Conservation (phyloP, 768 basidiomycete species). For the Mycena vitilis region DNA sequence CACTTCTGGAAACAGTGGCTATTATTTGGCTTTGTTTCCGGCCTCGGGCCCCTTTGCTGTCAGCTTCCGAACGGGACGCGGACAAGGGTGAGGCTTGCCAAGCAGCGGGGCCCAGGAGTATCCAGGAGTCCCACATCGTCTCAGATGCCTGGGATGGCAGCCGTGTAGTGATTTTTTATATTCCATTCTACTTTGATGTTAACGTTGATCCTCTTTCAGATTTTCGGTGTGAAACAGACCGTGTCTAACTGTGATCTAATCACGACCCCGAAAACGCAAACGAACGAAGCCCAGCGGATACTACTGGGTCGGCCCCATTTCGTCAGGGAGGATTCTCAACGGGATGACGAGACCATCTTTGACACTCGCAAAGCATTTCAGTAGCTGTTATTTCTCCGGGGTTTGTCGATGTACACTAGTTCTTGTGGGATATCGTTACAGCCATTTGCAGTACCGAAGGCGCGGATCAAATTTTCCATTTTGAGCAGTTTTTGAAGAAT, state of each 20-base stretch:
- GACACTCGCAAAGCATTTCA: background rate
- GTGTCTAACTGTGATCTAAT: constrained; percentile 16
- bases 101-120: background rate
- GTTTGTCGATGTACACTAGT: background rate
- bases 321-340: constrained; percentile 10
- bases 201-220: constrained; percentile 9
- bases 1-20: background rate
- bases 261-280: constrained; percentile 3
- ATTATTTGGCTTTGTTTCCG: constrained; percentile 27
- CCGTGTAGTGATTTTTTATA: background rate
- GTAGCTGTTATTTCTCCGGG: background rate
- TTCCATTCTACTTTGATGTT: background rate
- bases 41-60: background rate
- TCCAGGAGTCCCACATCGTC: background rate
- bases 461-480: too few relatives aligned
- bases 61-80: background rate
- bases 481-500: too few relatives aligned
- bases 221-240: constrained; percentile 9
- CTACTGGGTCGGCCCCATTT: constrained; percentile 30
- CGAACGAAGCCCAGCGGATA: constrained; percentile 24
- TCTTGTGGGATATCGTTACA: too few relatives aligned
- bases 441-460: too few relatives aligned
- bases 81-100: background rate
- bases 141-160: constrained; percentile 17
- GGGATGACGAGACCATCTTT: constrained; percentile 4